Base-by-base conservation (phyloP, 2,329 filamentous ascomycete species). In the Lasiodiplodia gonubiensis region DNA sequence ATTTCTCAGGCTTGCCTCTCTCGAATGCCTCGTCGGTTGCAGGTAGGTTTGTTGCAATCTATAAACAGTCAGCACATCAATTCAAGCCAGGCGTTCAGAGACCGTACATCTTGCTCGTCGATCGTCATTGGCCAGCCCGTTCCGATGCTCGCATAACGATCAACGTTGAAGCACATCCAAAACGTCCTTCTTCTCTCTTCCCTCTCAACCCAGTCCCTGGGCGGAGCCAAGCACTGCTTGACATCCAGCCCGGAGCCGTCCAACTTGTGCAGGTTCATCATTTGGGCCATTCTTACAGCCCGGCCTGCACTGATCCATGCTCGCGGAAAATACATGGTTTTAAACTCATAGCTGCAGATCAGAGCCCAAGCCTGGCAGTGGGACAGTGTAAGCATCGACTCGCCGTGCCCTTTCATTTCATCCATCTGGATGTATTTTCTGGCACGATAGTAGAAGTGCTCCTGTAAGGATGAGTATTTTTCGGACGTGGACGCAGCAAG, bases 71-170 rank as follows among this genome's bases (percentile, higher is more conserved):
- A 68, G 66, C n/a, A 4, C 7, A 10, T n/a, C 35, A n/a, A n/a
- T 27, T 2, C 16, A 16, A 5, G 4, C 18, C 12, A 57, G 23
- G 8, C 10, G n/a, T 10, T 18, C n/a, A 48, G 54, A 63, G 21
- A 30, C 75, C 84, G 79, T 73, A 89, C 86, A 77, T 99, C 95
- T 75, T 86, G 88, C 80, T 99, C 95, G 71, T 98, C 94, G 66
- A 98, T 88, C 0, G 87, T 89, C 92, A 98, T 94, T 0, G 95
- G 95, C 95, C 95, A 98, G 7, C 95, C 95, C 2, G 95, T 98
- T 39, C 95, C 95, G 67, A 97, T 95, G 74, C 93, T 97, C 6
- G 93, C 92, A 79, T 97, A 98, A 64, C 95, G 88, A 75, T 98
- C 95, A 70, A 93, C 84, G 72, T 90, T 93, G 75, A 97, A 98